Evolutionary conservation across 805 yeast genomes (phyloP).

Genomic region (Saccharomycopsis guyanensis): DNA sequence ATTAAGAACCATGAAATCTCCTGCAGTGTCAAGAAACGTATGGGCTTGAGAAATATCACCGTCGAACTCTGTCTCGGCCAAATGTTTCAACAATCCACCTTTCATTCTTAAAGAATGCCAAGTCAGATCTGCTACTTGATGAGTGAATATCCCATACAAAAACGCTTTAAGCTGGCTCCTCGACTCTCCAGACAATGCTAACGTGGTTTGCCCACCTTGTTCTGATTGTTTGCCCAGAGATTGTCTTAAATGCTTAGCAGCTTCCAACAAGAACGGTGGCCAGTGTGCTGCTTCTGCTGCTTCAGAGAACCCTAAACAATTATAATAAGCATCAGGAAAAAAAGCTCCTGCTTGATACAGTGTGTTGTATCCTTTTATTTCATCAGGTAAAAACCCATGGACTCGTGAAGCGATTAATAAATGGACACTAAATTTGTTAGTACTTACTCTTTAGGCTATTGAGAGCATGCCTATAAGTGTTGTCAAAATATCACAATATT

Average conservation of each 20-base stretch:
- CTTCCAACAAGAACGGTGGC: slow-evolving; percentile 53
- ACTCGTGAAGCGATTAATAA: slow-evolving; percentile 30
- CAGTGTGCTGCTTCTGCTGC: slow-evolving; percentile 61
- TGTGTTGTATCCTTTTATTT: slow-evolving; percentile 26
- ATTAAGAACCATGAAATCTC: slow-evolving; percentile 46
- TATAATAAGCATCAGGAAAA: slow-evolving; percentile 63
- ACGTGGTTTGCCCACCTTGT: slow-evolving; percentile 23
- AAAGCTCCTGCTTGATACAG: slow-evolving; percentile 53
- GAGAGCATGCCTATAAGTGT: too few relatives aligned
- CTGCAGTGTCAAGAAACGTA: slow-evolving; percentile 50
- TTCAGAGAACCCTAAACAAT: slow-evolving; percentile 43
- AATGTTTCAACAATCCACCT: slow-evolving; percentile 43
- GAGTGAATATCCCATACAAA: slow-evolving; percentile 49
- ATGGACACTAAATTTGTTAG: slow-evolving; percentile 31
- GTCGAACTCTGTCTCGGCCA: slow-evolving; percentile 47
- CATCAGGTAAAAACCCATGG: slow-evolving; percentile 28
- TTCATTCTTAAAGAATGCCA: slow-evolving; percentile 58
- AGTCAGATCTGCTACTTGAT: slow-evolving; percentile 56
- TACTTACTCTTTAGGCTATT: too few relatives aligned
- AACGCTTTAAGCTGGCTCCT: slow-evolving; percentile 44
- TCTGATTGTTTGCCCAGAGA: slow-evolving; percentile 22
- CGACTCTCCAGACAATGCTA: too few relatives aligned
- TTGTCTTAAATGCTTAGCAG: slow-evolving; percentile 37
- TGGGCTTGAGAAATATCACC: slow-evolving; percentile 47
- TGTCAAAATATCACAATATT: too few relatives aligned